Conservation (phyloP, 179 eudicot species). For the Spergularia azorica region DNA sequence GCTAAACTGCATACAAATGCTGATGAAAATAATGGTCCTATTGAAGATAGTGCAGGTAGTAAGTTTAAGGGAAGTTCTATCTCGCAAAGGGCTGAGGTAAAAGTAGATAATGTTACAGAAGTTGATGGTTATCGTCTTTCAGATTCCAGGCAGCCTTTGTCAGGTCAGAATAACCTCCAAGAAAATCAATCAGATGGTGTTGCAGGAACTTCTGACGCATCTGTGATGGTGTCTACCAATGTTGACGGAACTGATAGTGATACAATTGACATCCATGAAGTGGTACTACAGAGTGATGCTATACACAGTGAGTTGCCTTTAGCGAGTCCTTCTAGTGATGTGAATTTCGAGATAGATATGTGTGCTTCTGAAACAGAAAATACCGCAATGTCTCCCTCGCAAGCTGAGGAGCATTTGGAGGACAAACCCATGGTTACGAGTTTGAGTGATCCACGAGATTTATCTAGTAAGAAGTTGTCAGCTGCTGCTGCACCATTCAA, state of each 20-base stretch:
- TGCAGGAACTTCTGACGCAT: slow-evolving; percentile 24
- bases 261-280: slow-evolving; percentile 49
- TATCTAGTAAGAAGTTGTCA: slow-evolving; percentile 71
- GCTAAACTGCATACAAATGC: slow-evolving; percentile 57
- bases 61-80: slow-evolving; percentile 26
- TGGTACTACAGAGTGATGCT: slow-evolving; percentile 38
- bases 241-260: slow-evolving; percentile 38
- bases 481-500: slow-evolving; percentile 94
- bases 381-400: slow-evolving; percentile 29
- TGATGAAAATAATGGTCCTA: slow-evolving; percentile 38
- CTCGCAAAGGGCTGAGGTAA: slow-evolving; percentile 25
- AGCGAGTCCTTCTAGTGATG: slow-evolving; percentile 29
- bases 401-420: slow-evolving; percentile 40
- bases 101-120: slow-evolving; percentile 39
- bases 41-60: slow-evolving; percentile 30
- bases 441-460: slow-evolving; percentile 49
- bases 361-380: slow-evolving; percentile 28
- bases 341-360: slow-evolving; percentile 32
- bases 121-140: slow-evolving; percentile 35
- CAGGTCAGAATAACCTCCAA: slow-evolving; percentile 36
- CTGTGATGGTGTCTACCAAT: slow-evolving; percentile 26
- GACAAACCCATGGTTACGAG: slow-evolving; percentile 48
- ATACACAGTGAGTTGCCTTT: slow-evolving; percentile 32
- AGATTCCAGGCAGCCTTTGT: slow-evolving; percentile 29
- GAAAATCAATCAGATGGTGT: slow-evolving; percentile 37